Percentiles rank a stretch among this genome's conserved stretches.
These are phyloP conservation scores for Aspergillus sclerotiicarbonarius DNA, from an alignment of 495 filamentous ascomycete genomes.

Conservation along the genomic window DNA sequence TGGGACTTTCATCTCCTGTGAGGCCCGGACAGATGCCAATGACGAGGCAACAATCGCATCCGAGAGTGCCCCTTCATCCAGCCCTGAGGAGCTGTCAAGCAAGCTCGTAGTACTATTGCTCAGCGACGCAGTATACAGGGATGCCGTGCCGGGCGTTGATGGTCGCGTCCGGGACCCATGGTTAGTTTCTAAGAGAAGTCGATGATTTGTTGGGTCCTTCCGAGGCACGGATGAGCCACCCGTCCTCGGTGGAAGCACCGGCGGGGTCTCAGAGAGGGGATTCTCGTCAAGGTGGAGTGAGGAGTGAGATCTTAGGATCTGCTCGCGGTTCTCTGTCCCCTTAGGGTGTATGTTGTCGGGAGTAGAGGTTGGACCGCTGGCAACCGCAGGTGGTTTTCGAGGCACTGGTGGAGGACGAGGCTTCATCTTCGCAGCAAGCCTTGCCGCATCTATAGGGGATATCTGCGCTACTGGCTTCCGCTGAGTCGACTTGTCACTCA, in stretches of 20 bases:
- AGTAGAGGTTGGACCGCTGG: not conserved
- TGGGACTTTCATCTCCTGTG: constrained; percentile 45
- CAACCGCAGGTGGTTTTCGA: constrained; percentile 11
- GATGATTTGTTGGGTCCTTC: constrained; percentile 16
- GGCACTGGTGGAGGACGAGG: constrained; percentile 18
- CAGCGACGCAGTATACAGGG: constrained; percentile 26
- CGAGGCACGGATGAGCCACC: constrained; percentile 14
- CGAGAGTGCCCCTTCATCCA: constrained; percentile 53
- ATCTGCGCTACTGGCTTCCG: constrained; percentile 11
- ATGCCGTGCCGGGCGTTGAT: constrained; percentile 29
- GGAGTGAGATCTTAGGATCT: constrained; percentile 16
- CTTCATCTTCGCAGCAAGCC: constrained; percentile 13
- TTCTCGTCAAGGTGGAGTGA: constrained; percentile 15
- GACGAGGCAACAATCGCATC: constrained; percentile 86
- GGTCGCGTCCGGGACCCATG: constrained; percentile 15
- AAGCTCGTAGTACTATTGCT: constrained; percentile 29
- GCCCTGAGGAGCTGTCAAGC: constrained; percentile 22
- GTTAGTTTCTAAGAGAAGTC: constrained; percentile 4
- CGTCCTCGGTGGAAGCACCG: constrained; percentile 31
- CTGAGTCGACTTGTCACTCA: constrained; percentile 3
- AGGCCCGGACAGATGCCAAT: constrained; percentile 69
- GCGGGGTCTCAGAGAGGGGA: constrained; percentile 19
- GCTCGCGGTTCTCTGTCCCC: not conserved
- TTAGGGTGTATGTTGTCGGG: not conserved
- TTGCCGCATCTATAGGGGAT: constrained; percentile 6